Percentiles rank a stretch among this genome's conserved stretches.
Conservation (phyloP, 345 rosid species). For the Dovyalis caffra region DNA sequence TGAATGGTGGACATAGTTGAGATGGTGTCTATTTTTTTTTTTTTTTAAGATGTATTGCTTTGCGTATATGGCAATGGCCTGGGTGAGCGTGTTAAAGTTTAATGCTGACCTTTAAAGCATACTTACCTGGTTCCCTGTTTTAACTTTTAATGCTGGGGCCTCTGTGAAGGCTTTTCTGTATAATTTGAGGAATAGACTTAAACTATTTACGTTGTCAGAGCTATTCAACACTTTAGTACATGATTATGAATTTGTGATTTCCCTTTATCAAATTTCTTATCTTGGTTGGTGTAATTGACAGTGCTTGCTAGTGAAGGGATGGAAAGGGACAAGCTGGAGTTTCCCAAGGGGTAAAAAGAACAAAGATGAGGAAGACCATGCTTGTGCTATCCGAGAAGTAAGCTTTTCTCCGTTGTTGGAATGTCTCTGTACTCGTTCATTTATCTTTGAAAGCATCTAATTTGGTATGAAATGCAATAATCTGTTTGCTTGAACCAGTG, state of each 20-base stretch:
- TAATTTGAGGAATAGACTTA: neutral
- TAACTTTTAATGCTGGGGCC: neutral
- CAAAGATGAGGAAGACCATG: constrained; percentile 97
- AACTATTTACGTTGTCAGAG: neutral
- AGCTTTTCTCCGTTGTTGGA: constrained; percentile 5
- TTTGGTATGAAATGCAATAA: neutral
- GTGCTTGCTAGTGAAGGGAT: constrained; percentile 96
- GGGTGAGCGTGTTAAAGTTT: neutral
- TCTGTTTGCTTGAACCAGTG: neutral
- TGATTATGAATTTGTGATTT: neutral
- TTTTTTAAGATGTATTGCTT: neutral
- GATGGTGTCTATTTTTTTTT: neutral
- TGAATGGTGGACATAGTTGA: neutral
- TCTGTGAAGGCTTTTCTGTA: neutral
- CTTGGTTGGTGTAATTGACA: constrained; percentile 28
- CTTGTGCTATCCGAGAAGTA: constrained; percentile 96
- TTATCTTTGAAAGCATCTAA: neutral
- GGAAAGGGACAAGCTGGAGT: constrained; percentile 99
- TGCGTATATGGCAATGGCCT: neutral
- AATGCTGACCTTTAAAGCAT: neutral
- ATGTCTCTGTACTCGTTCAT: neutral
- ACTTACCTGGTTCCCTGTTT: neutral
- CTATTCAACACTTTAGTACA: neutral
- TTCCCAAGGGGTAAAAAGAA: constrained; percentile 99
- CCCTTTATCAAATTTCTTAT: neutral